phyloP scores from a whole-genome alignment of 495 filamentous ascomycete genomes.

The Hyaloscypha variabilis region DNA sequence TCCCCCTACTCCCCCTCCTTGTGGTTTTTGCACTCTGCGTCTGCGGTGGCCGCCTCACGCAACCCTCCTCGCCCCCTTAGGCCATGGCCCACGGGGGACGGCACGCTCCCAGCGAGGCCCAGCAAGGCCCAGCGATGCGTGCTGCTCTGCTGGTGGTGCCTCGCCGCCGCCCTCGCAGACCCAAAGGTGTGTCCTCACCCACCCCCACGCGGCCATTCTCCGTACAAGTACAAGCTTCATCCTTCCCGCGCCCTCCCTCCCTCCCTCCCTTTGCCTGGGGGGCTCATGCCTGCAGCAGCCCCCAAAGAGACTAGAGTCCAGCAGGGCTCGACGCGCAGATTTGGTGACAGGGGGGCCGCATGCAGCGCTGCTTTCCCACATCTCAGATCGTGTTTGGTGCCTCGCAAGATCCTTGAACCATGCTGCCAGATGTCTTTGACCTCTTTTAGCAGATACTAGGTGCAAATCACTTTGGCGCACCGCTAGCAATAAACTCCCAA shows the following conservation, averaged over 20 bases:
- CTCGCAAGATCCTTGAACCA: constrained; percentile 31
- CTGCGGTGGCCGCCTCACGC: neutral
- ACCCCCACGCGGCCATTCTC: neutral
- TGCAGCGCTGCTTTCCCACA: constrained; percentile 15
- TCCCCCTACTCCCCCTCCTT: neutral
- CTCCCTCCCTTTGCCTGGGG: neutral
- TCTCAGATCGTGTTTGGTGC: constrained; percentile 26
- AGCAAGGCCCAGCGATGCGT: too few species aligned
- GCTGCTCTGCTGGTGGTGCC: neutral
- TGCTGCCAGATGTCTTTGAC: constrained; percentile 26
- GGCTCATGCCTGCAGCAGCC: neutral
- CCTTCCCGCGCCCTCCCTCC: neutral
- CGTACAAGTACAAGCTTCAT: too few species aligned
- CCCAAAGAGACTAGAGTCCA: too few species aligned
- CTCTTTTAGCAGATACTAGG: constrained; percentile 27
- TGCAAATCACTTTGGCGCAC: constrained; percentile 23
- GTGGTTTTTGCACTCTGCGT: neutral
- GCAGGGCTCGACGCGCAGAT: constrained; percentile 4
- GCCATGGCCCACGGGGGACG: neutral
- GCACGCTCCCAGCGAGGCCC: neutral
- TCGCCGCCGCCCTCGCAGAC: neutral
- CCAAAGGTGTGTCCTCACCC: neutral
- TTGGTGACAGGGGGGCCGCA: constrained; percentile 12
- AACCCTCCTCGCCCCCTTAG: neutral
- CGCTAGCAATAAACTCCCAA: neutral